Evolutionary conservation across 225 moss, liverwort and hornwort genomes (phyloP), one percentile per base, ranked within the genome.

Genomic region (Lunularia cruciata): DNA sequence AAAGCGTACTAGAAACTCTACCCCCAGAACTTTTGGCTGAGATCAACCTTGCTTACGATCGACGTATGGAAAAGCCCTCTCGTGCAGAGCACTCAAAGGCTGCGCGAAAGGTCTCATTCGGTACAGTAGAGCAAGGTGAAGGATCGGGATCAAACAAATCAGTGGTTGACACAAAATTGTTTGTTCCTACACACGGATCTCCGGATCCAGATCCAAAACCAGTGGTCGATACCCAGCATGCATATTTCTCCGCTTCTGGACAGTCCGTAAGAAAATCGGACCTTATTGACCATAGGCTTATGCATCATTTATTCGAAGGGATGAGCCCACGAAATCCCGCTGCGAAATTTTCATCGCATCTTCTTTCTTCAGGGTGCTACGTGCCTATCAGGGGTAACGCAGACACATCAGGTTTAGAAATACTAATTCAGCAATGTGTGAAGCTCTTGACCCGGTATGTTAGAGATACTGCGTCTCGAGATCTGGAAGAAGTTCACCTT

Each of bases 401-500:
- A 65, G 76, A 70, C 37, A 70, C 34, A 37, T 46, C 66, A 47
- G 65, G 26, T 48, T 67, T 75, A 28, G 73, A 88, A 65, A 76
- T 35, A 12, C 60, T 81, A 46, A 66, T 81, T 42, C 73, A 87
- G 25, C 79, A 72, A 49, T 89, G 83, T 74, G 83, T 81, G 59
- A 82, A 80, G 73, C 72, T 89, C 61, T 60, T 93, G 16, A 93
- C 85, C 37, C 76, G 82, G 61, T 86, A 98, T 70, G 67, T 78
- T 60, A 82, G 77, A 58, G 68, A 57, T 64, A 78, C 79, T 59
- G 84, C 91, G 46, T 40, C 83, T 9, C 72, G 73, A 56, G 79
- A 98, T 78, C 69, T 98, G 68, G 98, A 98, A 84, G 93, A 98
- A 82, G 75, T 93, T 18, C 84, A 83, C 46, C 68, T 79, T 53